Evolutionary conservation across 257 asterid species (phyloP).

Genomic region (Linaria vulgaris): DNA sequence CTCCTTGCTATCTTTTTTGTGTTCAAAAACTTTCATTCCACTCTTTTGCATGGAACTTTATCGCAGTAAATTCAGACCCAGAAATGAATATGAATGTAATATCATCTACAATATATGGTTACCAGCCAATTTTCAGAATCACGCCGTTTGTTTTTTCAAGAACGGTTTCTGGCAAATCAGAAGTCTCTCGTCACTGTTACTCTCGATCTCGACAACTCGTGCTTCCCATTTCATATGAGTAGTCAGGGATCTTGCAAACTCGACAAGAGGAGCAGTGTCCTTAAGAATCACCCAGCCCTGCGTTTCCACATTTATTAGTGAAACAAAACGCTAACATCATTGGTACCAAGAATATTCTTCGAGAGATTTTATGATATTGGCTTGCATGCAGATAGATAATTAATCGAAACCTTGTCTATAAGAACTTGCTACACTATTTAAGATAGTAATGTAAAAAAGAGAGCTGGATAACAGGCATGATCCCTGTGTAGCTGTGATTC

Average conservation of each 20-base stretch:
- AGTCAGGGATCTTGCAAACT: slow-evolving; percentile 73
- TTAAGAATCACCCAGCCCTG: slow-evolving; percentile 96
- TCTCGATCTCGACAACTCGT: slow-evolving; percentile 84
- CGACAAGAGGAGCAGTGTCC: slow-evolving; percentile 65
- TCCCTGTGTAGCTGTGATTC: no score
- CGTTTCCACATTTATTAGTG: slow-evolving; percentile 26
- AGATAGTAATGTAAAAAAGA: no score
- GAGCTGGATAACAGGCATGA: no score
- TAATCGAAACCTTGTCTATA: no score
- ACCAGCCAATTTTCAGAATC: slow-evolving; percentile 25
- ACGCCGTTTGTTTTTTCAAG: slow-evolving; percentile 66
- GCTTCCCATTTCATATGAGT: slow-evolving; percentile 94
- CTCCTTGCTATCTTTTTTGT: slow-evolving; percentile 35
- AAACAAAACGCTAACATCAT: slow-evolving; percentile 3
- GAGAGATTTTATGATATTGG: no score
- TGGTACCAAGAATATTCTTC: no score
- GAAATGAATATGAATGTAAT: slow-evolving; percentile 40
- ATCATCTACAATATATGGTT: slow-evolving; percentile 37
- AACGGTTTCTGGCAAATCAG: slow-evolving; percentile 97
- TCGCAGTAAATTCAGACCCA: slow-evolving; percentile 32
- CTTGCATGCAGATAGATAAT: no score
- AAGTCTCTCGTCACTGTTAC: slow-evolving; percentile 77
- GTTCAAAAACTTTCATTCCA: slow-evolving; percentile 47
- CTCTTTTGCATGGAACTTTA: slow-evolving; percentile 35
- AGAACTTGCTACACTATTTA: no score